These are phyloP conservation scores for Ascocoryne sarcoides DNA, from an alignment of 2,329 filamentous ascomycete species.

Conservation along the genomic window DNA sequence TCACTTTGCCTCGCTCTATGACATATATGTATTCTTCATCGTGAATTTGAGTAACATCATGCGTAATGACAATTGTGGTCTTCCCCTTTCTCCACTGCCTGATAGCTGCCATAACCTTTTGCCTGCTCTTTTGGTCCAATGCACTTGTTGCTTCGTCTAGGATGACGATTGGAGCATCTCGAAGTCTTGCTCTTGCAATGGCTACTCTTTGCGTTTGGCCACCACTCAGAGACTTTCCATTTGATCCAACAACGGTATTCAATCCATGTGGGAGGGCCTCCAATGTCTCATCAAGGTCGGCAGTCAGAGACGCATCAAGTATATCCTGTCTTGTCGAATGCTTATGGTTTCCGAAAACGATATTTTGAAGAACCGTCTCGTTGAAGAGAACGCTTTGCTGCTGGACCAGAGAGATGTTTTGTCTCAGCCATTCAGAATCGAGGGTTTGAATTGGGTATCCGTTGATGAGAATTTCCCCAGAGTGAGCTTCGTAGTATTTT, in stretches of 20 bases:
- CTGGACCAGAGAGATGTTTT: conserved; percentile 72
- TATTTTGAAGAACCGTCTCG: conserved; percentile 69
- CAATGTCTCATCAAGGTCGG: conserved; percentile 61
- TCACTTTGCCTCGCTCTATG: conserved; percentile 58
- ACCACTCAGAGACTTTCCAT: conserved; percentile 67
- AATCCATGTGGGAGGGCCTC: conserved; percentile 58
- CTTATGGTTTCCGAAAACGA: conserved; percentile 60
- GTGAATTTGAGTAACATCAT: conserved; percentile 71
- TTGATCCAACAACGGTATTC: conserved; percentile 60
- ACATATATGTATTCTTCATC: conserved; percentile 72
- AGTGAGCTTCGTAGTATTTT: conserved; percentile 61
- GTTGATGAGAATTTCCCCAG: conserved; percentile 63
- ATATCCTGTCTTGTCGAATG: conserved; percentile 42
- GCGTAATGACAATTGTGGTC: conserved; percentile 89
- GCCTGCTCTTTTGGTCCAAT: conserved; percentile 64
- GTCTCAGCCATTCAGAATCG: conserved; percentile 62
- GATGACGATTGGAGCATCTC: conserved; percentile 72
- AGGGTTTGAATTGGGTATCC: conserved; percentile 51
- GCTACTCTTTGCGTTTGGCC: conserved; percentile 79
- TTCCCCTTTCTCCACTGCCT: conserved; percentile 68
- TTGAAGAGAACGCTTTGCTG: conserved; percentile 76
- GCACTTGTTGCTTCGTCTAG: conserved; percentile 86
- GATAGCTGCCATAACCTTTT: conserved; percentile 64
- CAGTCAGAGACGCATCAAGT: conserved; percentile 52
- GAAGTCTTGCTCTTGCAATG: conserved; percentile 66